Evolutionary conservation across 148 eudicot species (phyloP).

Genomic region (Tetragonia tetragonoides): DNA sequence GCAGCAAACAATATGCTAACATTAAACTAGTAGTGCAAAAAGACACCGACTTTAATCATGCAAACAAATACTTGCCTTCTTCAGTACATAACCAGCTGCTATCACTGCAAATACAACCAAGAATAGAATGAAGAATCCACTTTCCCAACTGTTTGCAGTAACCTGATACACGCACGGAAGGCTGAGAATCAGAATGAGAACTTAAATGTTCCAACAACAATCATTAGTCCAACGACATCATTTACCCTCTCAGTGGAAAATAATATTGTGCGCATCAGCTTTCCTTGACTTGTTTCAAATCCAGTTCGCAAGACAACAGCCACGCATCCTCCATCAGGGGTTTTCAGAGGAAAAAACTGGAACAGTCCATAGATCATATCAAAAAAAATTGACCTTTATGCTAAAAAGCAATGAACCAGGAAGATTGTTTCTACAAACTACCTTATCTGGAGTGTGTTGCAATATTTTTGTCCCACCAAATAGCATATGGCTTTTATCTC

Average conservation of each 20-base stretch:
- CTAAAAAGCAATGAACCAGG: not conserved
- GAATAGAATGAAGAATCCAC: conserved; percentile 93
- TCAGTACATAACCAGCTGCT: conserved; percentile 97
- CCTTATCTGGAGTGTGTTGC: conserved; percentile 97
- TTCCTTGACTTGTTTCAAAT: conserved; percentile 98
- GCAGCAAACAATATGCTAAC: not conserved
- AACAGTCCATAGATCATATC: conserved; percentile 16
- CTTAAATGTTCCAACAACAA: not conserved
- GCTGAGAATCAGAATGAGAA: conserved; percentile 6
- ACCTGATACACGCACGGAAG: conserved; percentile 49
- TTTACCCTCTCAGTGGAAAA: conserved; percentile 98
- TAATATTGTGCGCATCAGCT: conserved; percentile 93
- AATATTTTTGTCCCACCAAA: conserved; percentile 98
- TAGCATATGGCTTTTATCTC: conserved; percentile 81
- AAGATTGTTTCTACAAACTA: conserved; percentile 19
- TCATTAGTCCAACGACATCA: conserved; percentile 7
- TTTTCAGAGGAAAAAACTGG: conserved; percentile 67
- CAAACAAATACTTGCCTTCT: conserved; percentile 57
- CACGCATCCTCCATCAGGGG: conserved; percentile 98
- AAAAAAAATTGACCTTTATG: not conserved
- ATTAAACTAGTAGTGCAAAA: not conserved
- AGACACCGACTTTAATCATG: not conserved
- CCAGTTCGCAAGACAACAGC: conserved; percentile 97
- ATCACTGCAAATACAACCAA: conserved; percentile 90
- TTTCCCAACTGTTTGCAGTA: conserved; percentile 99